These are phyloP conservation scores for Pleoardoris graminearum DNA, from an alignment of 2,329 filamentous ascomycete species.

Conservation along the genomic window DNA sequence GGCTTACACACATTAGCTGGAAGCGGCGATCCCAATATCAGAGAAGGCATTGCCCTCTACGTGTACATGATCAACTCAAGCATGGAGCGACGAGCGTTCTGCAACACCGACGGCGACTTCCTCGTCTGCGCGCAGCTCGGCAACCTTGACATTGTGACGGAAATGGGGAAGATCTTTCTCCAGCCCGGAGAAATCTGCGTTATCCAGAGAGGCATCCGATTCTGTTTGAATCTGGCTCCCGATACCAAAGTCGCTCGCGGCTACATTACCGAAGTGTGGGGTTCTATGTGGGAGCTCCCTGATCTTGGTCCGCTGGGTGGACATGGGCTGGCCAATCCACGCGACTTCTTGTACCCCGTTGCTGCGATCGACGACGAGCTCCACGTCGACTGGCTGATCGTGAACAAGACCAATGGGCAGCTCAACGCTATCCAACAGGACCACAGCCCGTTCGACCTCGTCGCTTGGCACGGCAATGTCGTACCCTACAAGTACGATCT, in stretches of 20 bases:
- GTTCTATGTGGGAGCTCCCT: constrained; percentile 46
- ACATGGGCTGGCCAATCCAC: constrained; percentile 46
- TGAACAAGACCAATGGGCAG: constrained; percentile 43
- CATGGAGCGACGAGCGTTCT: constrained; percentile 53
- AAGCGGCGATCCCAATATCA: constrained; percentile 55
- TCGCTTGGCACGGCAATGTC: constrained; percentile 48
- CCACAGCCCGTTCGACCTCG: constrained; percentile 50
- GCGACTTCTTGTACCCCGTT: constrained; percentile 46
- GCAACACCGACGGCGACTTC: constrained; percentile 49
- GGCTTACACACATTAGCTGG: constrained; percentile 56
- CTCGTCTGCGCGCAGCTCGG: constrained; percentile 44
- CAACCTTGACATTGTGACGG: constrained; percentile 44
- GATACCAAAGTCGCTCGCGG: constrained; percentile 41
- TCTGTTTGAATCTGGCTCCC: constrained; percentile 40
- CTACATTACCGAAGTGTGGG: constrained; percentile 48
- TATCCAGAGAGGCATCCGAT: constrained; percentile 47
- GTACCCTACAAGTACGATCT: constrained; percentile 61
- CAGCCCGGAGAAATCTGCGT: constrained; percentile 48
- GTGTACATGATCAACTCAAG: constrained; percentile 53
- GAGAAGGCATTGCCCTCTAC: constrained; percentile 55
- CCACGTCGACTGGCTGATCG: constrained; percentile 39
- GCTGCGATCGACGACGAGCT: constrained; percentile 45
- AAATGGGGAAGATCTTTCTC: constrained; percentile 45
- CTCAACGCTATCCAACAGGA: constrained; percentile 42
- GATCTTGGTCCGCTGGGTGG: constrained; percentile 47